phyloP scores from a whole-genome alignment of 768 basidiomycete genomes.

The Hypholoma sublateritium region DNA sequence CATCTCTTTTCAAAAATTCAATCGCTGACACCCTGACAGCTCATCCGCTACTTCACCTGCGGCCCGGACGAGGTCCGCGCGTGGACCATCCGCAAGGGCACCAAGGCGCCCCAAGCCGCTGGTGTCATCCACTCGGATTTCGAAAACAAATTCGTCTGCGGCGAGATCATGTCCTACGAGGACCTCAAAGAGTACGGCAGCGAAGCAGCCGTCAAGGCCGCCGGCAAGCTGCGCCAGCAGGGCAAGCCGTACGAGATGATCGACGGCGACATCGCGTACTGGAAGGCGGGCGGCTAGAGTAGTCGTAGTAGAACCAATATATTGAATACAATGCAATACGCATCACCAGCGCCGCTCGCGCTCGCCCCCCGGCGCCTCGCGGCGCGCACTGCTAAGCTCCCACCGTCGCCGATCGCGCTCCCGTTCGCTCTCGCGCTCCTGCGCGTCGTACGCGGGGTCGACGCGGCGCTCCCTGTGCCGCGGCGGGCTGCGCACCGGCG shows the following conservation, averaged over 20 bases:
- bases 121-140: conserved; percentile 99
- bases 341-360: conserved; percentile 3
- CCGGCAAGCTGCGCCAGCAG: conserved; percentile 92
- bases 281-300: conserved; percentile 69
- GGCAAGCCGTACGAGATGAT: conserved; percentile 96
- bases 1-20: neutral
- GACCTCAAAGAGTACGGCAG: conserved; percentile 91
- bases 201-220: conserved; percentile 90
- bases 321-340: conserved; percentile 3
- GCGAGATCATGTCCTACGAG: conserved; percentile 92
- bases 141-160: conserved; percentile 96
- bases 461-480: neutral
- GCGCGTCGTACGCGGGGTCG: conserved; percentile 18
- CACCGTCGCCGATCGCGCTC: conserved; percentile 46
- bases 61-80: conserved; percentile 97
- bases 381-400: conserved; percentile 41
- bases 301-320: neutral
- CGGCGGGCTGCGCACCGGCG: conserved; percentile 29
- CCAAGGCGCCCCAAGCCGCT: conserved; percentile 95
- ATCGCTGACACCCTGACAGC: conserved; percentile 38
- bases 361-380: conserved; percentile 27
- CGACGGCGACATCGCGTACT: conserved; percentile 90
- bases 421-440: conserved; percentile 24
- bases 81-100: conserved; percentile 94
- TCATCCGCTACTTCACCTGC: conserved; percentile 96